Percentiles rank a stretch among this genome's conserved stretches.
Conservation (phyloP, 768 basidiomycete genomes). For the Tylopilus cervinicoccineus region DNA sequence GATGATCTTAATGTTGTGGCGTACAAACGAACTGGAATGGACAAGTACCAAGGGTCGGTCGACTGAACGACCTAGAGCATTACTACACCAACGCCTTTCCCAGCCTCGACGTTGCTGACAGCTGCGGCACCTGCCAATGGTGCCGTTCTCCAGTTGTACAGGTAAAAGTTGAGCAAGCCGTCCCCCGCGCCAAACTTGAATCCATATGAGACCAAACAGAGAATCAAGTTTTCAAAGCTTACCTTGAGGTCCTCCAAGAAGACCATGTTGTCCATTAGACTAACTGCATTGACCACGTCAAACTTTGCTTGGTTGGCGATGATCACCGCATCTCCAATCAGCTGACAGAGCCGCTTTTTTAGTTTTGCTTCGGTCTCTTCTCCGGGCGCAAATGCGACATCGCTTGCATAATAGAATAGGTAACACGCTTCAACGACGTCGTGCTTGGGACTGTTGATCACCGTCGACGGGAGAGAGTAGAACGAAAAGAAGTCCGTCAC, state of each 20-base stretch:
- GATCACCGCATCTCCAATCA: constrained; percentile 78
- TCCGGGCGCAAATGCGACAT: constrained; percentile 58
- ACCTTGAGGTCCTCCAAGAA: constrained; percentile 86
- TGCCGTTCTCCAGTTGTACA: constrained; percentile 93
- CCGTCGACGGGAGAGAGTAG: constrained; percentile 92
- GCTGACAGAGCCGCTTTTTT: constrained; percentile 61
- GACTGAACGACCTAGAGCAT: constrained; percentile 61
- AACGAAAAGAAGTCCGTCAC: constrained; percentile 98
- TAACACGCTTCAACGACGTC: constrained; percentile 87
- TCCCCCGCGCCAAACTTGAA: constrained; percentile 88
- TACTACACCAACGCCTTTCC: constrained; percentile 84
- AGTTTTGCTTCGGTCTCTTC: constrained; percentile 60
- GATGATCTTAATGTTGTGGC: not conserved
- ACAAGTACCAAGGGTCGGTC: not conserved
- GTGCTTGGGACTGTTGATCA: constrained; percentile 75
- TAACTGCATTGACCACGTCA: constrained; percentile 95
- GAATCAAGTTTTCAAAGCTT: constrained; percentile 14
- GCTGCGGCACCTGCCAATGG: constrained; percentile 67
- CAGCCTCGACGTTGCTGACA: constrained; percentile 50
- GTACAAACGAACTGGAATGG: not conserved
- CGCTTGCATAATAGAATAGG: constrained; percentile 91
- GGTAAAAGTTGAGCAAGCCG: constrained; percentile 86
- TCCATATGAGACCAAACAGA: constrained; percentile 2
- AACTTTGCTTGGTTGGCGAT: constrained; percentile 83
- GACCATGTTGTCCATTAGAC: constrained; percentile 87